These are phyloP conservation scores for Tetrahymena elliotti DNA, from an alignment of 73 alveolate genomes.

Conservation along the genomic window DNA sequence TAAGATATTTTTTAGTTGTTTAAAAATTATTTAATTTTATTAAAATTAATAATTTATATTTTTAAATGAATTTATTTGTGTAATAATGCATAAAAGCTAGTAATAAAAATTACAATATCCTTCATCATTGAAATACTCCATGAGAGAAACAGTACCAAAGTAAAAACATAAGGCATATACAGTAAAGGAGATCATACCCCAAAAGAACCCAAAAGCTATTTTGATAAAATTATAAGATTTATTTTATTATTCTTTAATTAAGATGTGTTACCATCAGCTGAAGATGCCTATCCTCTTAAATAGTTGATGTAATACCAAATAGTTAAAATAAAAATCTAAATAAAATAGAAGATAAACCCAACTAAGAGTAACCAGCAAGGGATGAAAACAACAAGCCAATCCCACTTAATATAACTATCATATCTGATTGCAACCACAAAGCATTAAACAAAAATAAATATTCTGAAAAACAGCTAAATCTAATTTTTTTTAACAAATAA, in stretches of 20 bases:
- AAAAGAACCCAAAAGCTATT: not conserved
- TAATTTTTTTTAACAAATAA: not conserved
- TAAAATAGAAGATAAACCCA: not conserved
- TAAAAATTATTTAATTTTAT: too few species aligned
- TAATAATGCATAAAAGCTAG: too few species aligned
- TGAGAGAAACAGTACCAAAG: not conserved
- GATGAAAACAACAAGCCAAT: not conserved
- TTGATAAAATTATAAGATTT: not conserved
- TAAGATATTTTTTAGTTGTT: too few species aligned
- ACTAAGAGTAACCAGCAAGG: not conserved
- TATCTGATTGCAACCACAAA: not conserved
- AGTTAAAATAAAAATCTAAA: not conserved
- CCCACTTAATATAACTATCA: not conserved
- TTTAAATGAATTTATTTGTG: too few species aligned
- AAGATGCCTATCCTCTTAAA: not conserved
- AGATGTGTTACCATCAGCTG: not conserved
- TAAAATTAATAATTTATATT: too few species aligned
- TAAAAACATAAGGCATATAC: not conserved
- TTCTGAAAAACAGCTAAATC: not conserved
- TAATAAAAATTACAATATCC: not conserved
- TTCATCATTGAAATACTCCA: not conserved
- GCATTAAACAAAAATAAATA: not conserved
- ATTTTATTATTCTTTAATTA: not conserved
- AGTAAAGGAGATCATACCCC: not conserved
- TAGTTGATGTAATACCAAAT: not conserved